These are phyloP conservation scores for Caryocar brasiliense DNA, from an alignment of 441 rosid genomes.

Conservation along the genomic window DNA sequence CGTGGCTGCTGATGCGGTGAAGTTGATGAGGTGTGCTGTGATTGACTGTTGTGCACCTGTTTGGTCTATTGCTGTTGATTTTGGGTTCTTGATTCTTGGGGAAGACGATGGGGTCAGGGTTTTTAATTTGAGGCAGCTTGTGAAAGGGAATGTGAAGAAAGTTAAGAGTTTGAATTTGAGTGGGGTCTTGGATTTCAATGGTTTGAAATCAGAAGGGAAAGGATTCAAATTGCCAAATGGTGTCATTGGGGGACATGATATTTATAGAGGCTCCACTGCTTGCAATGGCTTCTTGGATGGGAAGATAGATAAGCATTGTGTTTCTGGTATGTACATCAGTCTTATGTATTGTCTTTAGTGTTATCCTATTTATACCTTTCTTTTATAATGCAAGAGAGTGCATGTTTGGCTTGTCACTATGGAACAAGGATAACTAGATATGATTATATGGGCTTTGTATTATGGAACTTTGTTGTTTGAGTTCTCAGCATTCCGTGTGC, in stretches of 20 bases:
- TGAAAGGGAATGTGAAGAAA: slow-evolving; percentile 36
- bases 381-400: no score
- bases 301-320: slow-evolving; percentile 32
- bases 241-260: slow-evolving; percentile 16
- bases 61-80: slow-evolving; percentile 46
- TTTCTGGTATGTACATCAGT: slow-evolving; percentile 30
- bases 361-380: background rate
- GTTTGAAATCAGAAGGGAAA: slow-evolving; percentile 15
- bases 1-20: slow-evolving; percentile 27
- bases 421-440: no score
- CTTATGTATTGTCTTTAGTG: background rate
- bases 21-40: slow-evolving; percentile 61
- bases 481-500: no score
- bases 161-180: slow-evolving; percentile 19
- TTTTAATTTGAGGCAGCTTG: slow-evolving; percentile 43
- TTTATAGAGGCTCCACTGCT: slow-evolving; percentile 10
- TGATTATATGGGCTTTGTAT: no score
- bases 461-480: no score
- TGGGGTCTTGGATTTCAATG: slow-evolving; percentile 15
- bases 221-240: slow-evolving; percentile 35
- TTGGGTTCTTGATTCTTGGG: slow-evolving; percentile 52
- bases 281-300: slow-evolving; percentile 30
- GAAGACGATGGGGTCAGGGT: slow-evolving; percentile 58
- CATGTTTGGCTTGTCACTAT: background rate
- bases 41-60: slow-evolving; percentile 52